phyloP scores from a whole-genome alignment of 805 yeast species.

The Cyberlindnera japonica region DNA sequence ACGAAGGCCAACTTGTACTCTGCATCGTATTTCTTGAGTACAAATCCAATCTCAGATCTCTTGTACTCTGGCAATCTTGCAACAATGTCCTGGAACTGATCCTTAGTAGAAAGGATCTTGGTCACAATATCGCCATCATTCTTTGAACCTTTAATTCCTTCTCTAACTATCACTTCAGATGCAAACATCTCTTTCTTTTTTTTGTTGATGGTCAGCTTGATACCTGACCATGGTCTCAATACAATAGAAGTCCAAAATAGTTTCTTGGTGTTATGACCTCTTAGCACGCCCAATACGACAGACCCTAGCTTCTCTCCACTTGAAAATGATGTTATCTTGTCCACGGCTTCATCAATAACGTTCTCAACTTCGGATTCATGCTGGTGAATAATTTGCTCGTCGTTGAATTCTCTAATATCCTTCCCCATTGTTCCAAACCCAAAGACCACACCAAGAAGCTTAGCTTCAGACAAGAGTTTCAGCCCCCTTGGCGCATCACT shows the following conservation, averaged over 20 bases:
- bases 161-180: slow-evolving; percentile 51
- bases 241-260: slow-evolving; percentile 42
- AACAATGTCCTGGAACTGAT: slow-evolving; percentile 29
- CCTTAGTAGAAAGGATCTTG: slow-evolving; percentile 36
- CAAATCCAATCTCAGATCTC: slow-evolving; percentile 59
- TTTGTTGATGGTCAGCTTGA: slow-evolving; percentile 36
- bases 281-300: slow-evolving; percentile 1
- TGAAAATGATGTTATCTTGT: slow-evolving; percentile 1
- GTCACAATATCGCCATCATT: slow-evolving; percentile 50
- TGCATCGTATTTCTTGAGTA: slow-evolving; percentile 50
- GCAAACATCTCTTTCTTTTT: slow-evolving; percentile 36
- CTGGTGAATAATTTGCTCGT: slow-evolving; percentile 6
- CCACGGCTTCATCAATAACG: slow-evolving; percentile 23
- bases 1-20: slow-evolving; percentile 45
- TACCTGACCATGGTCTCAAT: slow-evolving; percentile 45
- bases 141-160: slow-evolving; percentile 66
- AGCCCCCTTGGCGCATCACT: slow-evolving; percentile 67
- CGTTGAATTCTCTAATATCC: slow-evolving; percentile 23
- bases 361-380: slow-evolving; percentile 10
- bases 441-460: slow-evolving; percentile 58
- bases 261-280: slow-evolving; percentile 12
- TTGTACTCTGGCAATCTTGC: slow-evolving; percentile 28
- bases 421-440: slow-evolving; percentile 29
- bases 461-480: slow-evolving; percentile 49
- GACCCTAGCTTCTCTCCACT: neutral